Evolutionary conservation across 345 rosid species (phyloP), one percentile per base, ranked within the genome.

Genomic region (Citropsis articulata): DNA sequence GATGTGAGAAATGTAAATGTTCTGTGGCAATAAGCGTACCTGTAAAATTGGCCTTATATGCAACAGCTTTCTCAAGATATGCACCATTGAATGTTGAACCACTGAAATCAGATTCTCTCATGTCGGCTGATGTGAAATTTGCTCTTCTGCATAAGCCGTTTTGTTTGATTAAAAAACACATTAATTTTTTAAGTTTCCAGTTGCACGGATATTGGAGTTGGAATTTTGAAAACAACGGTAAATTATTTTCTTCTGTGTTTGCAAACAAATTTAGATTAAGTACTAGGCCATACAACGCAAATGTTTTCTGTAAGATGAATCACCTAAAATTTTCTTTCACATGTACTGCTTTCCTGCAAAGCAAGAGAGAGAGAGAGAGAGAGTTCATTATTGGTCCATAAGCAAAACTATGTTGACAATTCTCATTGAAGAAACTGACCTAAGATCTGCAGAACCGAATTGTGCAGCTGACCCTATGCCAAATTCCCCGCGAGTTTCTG

Each of bases 21-120:
- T 59, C n/a, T 1, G 31, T 14, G 45, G 64, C 25, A 50, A 38
- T 6, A 42, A 57, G 45, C 61, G 53, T 88, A 90, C 96, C 98
- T 50, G 94, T 77, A 83, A 95, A 95, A 85, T 93, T 95, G 45
- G 98, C 94, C 89, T 87, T 93, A 82, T 87, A 95, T 66, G 98
- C 98, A 50, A 95, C 98, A 3, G 98, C 98, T 86, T 95, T 95
- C 89, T 93, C 98, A 57, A 93, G 85, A 86, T 92, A 95, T 14
- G 99, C 99, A 2, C 96, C 99, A 60, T 91, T 93, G 79, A 95
- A 95, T 40, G 97, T 93, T 19, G 99, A 93, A 75, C 99, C 98
- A 36, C 94, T 93, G 80, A 95, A 95, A 83, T 93, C 91, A 64
- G 98, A 92, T 77, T 95, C 99, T 81, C 98, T 90, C 97, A 93